Evolutionary conservation across 2,329 filamentous ascomycete species (phyloP).

Genomic region (Hysterium pulicare): DNA sequence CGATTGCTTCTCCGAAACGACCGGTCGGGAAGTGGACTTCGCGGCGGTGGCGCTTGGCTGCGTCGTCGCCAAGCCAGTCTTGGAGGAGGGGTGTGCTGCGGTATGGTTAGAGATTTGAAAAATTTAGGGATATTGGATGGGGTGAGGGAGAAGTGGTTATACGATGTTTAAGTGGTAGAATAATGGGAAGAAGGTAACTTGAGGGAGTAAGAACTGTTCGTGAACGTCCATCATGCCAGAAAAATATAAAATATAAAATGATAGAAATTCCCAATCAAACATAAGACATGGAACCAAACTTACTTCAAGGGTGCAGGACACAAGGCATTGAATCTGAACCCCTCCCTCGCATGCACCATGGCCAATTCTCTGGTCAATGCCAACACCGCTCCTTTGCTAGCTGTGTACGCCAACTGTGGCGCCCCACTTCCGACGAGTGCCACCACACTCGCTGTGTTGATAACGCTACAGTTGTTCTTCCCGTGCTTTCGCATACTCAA

Average conservation of each 20-base stretch:
- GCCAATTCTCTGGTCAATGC: constrained; percentile 87
- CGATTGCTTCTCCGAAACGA: constrained; percentile 87
- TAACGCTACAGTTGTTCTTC: constrained; percentile 77
- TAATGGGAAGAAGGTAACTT: too few species aligned
- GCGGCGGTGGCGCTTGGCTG: constrained; percentile 73
- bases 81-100: constrained; percentile 76
- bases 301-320: constrained; percentile 87
- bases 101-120: not conserved
- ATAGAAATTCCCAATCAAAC: constrained; percentile 10
- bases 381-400: constrained; percentile 87
- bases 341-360: constrained; percentile 86
- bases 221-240: too few species aligned
- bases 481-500: constrained; percentile 73
- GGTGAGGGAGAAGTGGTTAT: not conserved
- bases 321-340: constrained; percentile 84
- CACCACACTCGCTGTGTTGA: constrained; percentile 90
- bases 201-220: too few species aligned
- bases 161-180: not conserved
- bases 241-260: too few species aligned
- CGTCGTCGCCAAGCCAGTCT: constrained; percentile 88
- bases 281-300: constrained; percentile 13
- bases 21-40: constrained; percentile 88
- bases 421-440: constrained; percentile 83
- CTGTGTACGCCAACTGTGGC: constrained; percentile 88
- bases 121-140: not conserved